phyloP scores from a whole-genome alignment of 176 grass and related monocot genomes.

The Elaeis guineensis region DNA sequence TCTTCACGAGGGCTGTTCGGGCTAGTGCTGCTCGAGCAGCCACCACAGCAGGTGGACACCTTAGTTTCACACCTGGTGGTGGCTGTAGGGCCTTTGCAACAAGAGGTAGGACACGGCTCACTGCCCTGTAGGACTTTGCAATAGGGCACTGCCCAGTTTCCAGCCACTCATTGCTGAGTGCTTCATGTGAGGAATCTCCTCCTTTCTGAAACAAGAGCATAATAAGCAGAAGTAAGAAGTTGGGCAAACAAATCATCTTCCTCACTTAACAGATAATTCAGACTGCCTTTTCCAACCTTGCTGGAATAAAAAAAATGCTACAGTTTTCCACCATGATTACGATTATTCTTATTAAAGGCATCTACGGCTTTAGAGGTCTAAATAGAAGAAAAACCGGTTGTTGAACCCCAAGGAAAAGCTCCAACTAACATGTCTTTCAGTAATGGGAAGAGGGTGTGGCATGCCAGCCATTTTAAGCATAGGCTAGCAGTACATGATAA shows the following conservation, averaged over 20 bases:
- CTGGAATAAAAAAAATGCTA: too few species aligned
- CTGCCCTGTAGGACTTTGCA: conserved; percentile 76
- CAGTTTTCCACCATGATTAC: too few species aligned
- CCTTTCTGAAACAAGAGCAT: conserved; percentile 42
- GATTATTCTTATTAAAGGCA: too few species aligned
- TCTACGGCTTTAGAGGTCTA: too few species aligned
- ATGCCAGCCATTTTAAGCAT: too few species aligned
- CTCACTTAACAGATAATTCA: too few species aligned
- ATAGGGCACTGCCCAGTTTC: conserved; percentile 90
- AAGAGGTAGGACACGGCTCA: conserved; percentile 70
- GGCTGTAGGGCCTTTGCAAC: conserved; percentile 69
- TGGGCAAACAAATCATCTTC: conserved; percentile 1
- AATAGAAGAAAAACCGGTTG: too few species aligned
- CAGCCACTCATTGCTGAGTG: conserved; percentile 77
- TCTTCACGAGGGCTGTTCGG: conserved; percentile 70
- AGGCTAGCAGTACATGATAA: too few species aligned
- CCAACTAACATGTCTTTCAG: too few species aligned
- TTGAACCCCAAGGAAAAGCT: too few species aligned
- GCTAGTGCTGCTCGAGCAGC: conserved; percentile 70
- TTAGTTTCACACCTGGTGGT: conserved; percentile 76
- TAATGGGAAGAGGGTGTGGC: too few species aligned
- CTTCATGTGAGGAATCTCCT: conserved; percentile 52
- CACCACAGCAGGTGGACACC: conserved; percentile 68
- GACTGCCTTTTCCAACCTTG: too few species aligned
- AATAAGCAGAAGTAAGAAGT: not conserved